phyloP scores from a whole-genome alignment of 768 basidiomycete genomes.

The Tricholoma sp. region DNA sequence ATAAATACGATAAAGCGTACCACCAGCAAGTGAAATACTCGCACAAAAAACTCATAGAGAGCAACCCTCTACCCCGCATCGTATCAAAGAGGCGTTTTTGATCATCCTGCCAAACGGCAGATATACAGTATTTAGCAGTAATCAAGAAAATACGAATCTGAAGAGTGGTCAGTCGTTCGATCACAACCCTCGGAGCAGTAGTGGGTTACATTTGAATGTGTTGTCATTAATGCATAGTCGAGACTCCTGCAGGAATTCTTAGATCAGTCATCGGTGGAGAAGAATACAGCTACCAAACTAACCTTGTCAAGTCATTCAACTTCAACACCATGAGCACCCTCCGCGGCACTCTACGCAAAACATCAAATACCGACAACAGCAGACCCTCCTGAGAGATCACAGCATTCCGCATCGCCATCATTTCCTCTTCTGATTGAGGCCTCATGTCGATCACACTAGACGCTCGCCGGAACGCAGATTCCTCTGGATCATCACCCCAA shows the following conservation, averaged over 20 bases:
- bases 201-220: constrained; percentile 62
- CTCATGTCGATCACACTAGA: constrained; percentile 73
- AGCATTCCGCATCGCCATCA: constrained; percentile 76
- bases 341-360: constrained; percentile 81
- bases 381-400: constrained; percentile 81
- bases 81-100: constrained; percentile 36
- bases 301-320: constrained; percentile 82
- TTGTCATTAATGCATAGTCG: constrained; percentile 83
- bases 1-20: constrained; percentile 35
- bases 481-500: constrained; percentile 38
- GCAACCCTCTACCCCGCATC: constrained; percentile 47
- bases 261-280: not conserved
- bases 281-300: not conserved
- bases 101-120: constrained; percentile 76
- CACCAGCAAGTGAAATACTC: constrained; percentile 64
- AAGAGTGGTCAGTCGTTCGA: not conserved
- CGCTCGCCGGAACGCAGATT: constrained; percentile 50
- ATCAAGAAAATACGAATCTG: constrained; percentile 87
- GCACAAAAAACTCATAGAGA: constrained; percentile 39
- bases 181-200: not conserved
- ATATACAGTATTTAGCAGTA: constrained; percentile 82
- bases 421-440: constrained; percentile 70
- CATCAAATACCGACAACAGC: constrained; percentile 79
- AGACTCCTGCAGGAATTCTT: constrained; percentile 48
- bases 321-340: constrained; percentile 81